These are phyloP conservation scores for Candida tropicalis DNA, from an alignment of 1,139 yeast species.

Conservation along the genomic window DNA sequence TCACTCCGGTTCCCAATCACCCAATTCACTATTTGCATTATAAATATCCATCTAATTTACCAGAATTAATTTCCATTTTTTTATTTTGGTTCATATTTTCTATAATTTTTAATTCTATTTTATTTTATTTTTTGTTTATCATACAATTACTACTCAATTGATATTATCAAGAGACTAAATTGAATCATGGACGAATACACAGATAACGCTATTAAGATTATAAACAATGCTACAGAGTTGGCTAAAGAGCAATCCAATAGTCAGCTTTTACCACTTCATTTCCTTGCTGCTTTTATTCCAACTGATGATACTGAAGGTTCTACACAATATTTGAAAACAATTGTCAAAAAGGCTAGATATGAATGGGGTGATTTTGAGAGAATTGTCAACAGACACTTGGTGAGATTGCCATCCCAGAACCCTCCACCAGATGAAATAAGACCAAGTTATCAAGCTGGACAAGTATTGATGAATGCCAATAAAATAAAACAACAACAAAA, in stretches of 20 bases:
- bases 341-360: conserved; percentile 82
- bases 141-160: not conserved
- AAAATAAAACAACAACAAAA: conserved; percentile 85
- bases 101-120: not conserved
- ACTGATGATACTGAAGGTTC: conserved; percentile 64
- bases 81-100: not conserved
- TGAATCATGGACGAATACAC: conserved; percentile 67
- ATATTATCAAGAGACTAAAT: not conserved
- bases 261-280: conserved; percentile 81
- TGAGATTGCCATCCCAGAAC: conserved; percentile 80
- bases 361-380: conserved; percentile 86
- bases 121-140: not conserved
- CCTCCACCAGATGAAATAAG: conserved; percentile 84
- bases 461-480: conserved; percentile 66
- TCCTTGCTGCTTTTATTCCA: conserved; percentile 90
- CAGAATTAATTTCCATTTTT: not conserved
- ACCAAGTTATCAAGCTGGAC: conserved; percentile 71
- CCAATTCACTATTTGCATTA: not conserved
- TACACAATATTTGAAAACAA: conserved; percentile 75
- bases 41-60: not conserved
- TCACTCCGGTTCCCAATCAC: not conserved
- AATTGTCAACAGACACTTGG: conserved; percentile 76
- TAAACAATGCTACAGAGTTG: conserved; percentile 76
- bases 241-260: conserved; percentile 86
- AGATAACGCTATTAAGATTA: conserved; percentile 84